Evolutionary conservation across 2,329 filamentous ascomycete species (phyloP), one percentile per base, ranked within the genome.

Genomic region (Grosmannia penicillata): DNA sequence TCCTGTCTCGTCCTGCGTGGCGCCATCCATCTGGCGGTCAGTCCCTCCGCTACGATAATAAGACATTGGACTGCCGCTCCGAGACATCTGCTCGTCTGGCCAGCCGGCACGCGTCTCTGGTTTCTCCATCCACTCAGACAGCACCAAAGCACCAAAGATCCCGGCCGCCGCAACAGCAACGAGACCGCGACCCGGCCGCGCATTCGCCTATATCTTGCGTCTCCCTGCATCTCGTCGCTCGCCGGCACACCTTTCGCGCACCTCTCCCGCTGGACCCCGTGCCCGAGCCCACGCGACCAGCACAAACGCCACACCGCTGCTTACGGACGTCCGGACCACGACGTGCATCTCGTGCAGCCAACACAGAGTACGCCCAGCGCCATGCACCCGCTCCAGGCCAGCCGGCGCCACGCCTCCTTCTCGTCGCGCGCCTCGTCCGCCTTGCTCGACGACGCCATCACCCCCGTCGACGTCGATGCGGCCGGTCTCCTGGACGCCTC

Each of bases 391-490:
- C 10, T 25, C 8, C 23, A 29, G 6, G n/a, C 19, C 5, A 11
- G 29, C 23, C 22, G 23, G 25, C 36, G 29, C 2, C 39, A 31
- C 21, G 10, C 9, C 8, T 41, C 38, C 9, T 25, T 33, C 24
- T 38, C 37, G 4, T 43, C 43, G 13, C 31, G 37, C 15, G 33
- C 35, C 21, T 46, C 44, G n/a, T 41, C 44, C 23, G 39, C 47
- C 22, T 47, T 46, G 14, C 41, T 46, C 22, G 43, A 45, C 22
- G 46, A 49, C 31, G 47, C 44, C 31, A 49, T 47, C 33, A 45
- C 46, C 8, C 46, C 42, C 9, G 30, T 37, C n/a, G 31, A 23
- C 3, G 15, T 29, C 25, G 9, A 25, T 17, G 10, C 31, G 1
- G 29, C 19, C 21, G 31, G n/a, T n/a, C n/a, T n/a, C n/a, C n/a